Base-by-base conservation (phyloP, 352 stramenopile species). In the Albugo candida region DNA sequence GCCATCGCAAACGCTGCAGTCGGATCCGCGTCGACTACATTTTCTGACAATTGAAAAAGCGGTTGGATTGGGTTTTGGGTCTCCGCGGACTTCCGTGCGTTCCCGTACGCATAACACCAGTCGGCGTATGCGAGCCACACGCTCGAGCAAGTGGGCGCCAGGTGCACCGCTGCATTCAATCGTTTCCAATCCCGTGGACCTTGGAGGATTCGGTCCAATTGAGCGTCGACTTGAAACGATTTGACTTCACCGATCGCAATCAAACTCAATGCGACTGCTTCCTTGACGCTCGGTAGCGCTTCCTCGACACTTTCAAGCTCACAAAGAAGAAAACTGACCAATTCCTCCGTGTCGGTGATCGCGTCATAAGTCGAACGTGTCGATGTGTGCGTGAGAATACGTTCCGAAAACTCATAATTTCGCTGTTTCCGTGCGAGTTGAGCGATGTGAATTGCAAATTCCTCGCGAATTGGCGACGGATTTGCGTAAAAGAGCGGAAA, bases 51-150 rank as follows among this genome's bases (percentile, higher is more conserved):
- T 8, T 8, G 24, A 8, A 31, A 31, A 31, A 31, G 24, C 24
- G 24, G 24, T 31, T 31, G 3, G 3, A 31, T 31, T 31, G 24
- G 24, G 24, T 8, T 31, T 31, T 31, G 24, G 8, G 24, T 31
- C 24, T 31, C 24, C 3, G 8, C 3, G 3, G 24, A 3, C 3
- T 31, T 31, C 24, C 24, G 24, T 8, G 24, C 24, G 24, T 8
- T 31, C 12, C 64, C 67, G 34, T 61, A 64, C 34, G 67, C 53
- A 37, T 88, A 83, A 27, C 65, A 81, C 76, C 76, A 88, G 46
- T 83, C 59, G 50, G 70, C 70, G 41, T 81, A 88, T 19, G 58
- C 47, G 38, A 75, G 48, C 72, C 72, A 88, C 1, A 62, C 66
- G 31, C 65, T 63, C 5, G 59, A 39, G 41, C 65, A 75, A 21